Evolutionary conservation across 345 rosid genomes (phyloP), one percentile per base, ranked within the genome.

Genomic region (Populus deltoides): DNA sequence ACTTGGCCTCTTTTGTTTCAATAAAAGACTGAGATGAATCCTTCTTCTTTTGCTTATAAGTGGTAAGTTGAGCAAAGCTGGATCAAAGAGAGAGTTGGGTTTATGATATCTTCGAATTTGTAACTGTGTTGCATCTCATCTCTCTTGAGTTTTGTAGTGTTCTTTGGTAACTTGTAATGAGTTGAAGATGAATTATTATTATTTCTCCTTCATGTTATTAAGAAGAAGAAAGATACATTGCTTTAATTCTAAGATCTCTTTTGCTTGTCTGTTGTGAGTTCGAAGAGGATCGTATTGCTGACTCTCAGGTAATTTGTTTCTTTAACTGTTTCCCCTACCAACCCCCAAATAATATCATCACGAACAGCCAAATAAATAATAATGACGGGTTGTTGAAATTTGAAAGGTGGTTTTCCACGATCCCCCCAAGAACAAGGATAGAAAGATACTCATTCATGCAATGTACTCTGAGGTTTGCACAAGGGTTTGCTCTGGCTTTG

Each of bases 71-170:
- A 67, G 86, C 81, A 70, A 47, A 76, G 81, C 69, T 69, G 73
- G 74, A 73, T 79, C 55, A 39, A 72, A 76, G 74, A 45, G 73
- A 72, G 80, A 71, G 79, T 51, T 38, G 25, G 73, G 57, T 62
- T 72, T 66, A 67, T 74, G 65, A 63, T 43, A 80, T 68, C 71
- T 74, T 70, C 81, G 73, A 77, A 77, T 73, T 59, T 63, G 82
- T 80, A 67, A 49, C 39, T 31, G 73, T 76, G 67, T 43, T 41
- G 73, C 47, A 80, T 76, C 65, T 71, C 16, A 80, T 76, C 65
- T 74, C 16, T 77, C 70, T 82, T 67, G 73, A 71, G 72, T 78
- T 80, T 83, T 83, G 80, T 77, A 83, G 79, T 81, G 38, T 77
- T 78, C 24, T 36, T 35, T 51, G 71, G 70, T 57, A 67, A 15